Evolutionary conservation across 1,284 basidiomycete species (phyloP), one percentile per base, ranked within the genome.

Genomic region (Bondarzewia mesenterica): DNA sequence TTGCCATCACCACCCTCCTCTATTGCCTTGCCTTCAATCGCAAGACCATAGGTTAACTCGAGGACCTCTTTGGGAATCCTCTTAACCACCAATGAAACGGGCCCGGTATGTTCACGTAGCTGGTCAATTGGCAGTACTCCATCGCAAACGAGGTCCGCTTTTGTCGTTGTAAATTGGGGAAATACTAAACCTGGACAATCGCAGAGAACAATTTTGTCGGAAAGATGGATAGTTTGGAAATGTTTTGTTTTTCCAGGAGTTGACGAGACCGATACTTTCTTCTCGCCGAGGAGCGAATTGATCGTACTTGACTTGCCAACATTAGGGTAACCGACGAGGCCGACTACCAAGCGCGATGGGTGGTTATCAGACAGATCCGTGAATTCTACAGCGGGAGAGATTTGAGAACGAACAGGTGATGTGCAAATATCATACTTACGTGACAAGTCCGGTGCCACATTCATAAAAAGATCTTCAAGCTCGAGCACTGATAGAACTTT

Each of bases 211-310:
- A 98, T 88, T 3, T 80, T 74, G 23, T 89, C 80, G 0, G 93
- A 93, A 22, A 99, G 77, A 55, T 93, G 81, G 54, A 98, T 93
- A 0, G 96, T 99, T 69, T 99, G 96, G 73, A 99, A 98, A 68
- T 99, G 96, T 64, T 99, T 99, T 25, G 96, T 99, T 68, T 99
- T 98, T 56, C 96, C 94, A 0, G 96, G 96, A 0, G 95, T 99
- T 0, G 93, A 84, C 2, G 94, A 98, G 7, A 97, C 95, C 58
- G 91, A 95, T 52, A 98, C 95, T 75, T 94, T 96, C 73, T 98
- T 97, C 59, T 89, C 86, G 26, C 96, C 85, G 46, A 98, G 82
- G 16, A 99, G 78, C 18, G 93, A 92, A 65, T 99, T 99, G 66
- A 99, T 98, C 7, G 97, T 85, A 54, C 88, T 93, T 1, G 92